These are phyloP conservation scores for Fomitopsis palustris DNA, from an alignment of 1,284 basidiomycete genomes.

Conservation along the genomic window DNA sequence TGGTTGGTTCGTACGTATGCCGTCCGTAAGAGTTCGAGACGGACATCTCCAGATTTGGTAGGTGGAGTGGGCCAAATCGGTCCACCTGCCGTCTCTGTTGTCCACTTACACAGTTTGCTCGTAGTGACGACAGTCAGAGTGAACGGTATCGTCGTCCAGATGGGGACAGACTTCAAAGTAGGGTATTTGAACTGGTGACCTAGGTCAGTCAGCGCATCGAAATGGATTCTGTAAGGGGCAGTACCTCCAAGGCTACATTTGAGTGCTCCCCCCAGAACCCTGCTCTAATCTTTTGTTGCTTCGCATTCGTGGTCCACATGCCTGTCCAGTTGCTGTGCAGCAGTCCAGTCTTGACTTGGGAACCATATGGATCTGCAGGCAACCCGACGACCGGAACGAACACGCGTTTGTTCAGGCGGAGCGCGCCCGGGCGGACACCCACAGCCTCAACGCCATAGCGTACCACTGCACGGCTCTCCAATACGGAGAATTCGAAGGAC, in stretches of 20 bases:
- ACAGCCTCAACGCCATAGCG: conserved; percentile 4
- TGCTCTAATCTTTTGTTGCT: neutral
- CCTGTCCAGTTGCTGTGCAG: neutral
- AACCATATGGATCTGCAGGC: neutral
- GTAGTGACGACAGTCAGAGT: neutral
- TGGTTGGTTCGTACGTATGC: neutral
- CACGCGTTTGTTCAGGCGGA: conserved; percentile 4
- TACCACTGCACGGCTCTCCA: neutral
- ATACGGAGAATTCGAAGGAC: neutral
- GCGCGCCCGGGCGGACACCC: conserved; percentile 4
- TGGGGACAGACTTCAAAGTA: neutral
- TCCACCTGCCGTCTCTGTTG: neutral
- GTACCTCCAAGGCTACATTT: conserved; percentile 1
- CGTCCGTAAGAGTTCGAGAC: neutral
- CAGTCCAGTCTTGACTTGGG: neutral
- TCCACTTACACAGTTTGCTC: neutral
- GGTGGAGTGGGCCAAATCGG: conserved; percentile 2
- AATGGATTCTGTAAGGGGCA: no score
- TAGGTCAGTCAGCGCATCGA: neutral
- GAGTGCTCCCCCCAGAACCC: conserved; percentile 5
- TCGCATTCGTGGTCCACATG: neutral
- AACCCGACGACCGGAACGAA: neutral
- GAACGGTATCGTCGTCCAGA: neutral
- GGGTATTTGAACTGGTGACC: neutral
- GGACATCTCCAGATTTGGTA: neutral